phyloP scores from a whole-genome alignment of 1,284 basidiomycete species.

The Ganoderma lucidum region DNA sequence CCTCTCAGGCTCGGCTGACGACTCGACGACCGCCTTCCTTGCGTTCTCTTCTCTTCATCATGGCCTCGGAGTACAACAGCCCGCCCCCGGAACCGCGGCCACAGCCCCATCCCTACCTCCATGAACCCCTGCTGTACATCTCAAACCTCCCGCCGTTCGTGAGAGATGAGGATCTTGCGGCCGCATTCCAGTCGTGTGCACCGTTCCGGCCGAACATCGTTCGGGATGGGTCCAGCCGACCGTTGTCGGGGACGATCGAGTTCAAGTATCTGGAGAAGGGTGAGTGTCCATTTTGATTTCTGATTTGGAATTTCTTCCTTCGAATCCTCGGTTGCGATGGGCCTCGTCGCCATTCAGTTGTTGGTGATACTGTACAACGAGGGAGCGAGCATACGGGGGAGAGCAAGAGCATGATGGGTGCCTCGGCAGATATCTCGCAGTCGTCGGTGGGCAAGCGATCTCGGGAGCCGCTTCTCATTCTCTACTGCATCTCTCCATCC shows the following conservation, averaged over 20 bases:
- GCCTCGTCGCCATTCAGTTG: neutral
- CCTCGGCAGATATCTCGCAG: neutral
- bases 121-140: constrained; percentile 81
- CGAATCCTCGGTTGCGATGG: neutral
- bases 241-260: constrained; percentile 74
- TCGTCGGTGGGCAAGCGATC: neutral
- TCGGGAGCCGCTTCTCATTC: neutral
- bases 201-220: constrained; percentile 80
- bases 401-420: neutral
- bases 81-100: constrained; percentile 37
- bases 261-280: constrained; percentile 83
- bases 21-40: constrained; percentile 15
- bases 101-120: constrained; percentile 75
- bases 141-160: constrained; percentile 75
- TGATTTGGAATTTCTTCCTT: neutral
- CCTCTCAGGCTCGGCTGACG: constrained; percentile 20
- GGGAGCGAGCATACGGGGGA: neutral
- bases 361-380: neutral
- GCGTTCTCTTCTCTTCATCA: constrained; percentile 22
- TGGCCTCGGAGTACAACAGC: constrained; percentile 40
- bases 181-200: constrained; percentile 73
- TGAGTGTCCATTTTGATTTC: constrained; percentile 43
- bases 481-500: neutral
- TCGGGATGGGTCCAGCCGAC: constrained; percentile 61
- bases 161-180: constrained; percentile 76